These are phyloP conservation scores for Sarocladium strictum DNA, from an alignment of 2,329 filamentous ascomycete genomes.

Conservation along the genomic window DNA sequence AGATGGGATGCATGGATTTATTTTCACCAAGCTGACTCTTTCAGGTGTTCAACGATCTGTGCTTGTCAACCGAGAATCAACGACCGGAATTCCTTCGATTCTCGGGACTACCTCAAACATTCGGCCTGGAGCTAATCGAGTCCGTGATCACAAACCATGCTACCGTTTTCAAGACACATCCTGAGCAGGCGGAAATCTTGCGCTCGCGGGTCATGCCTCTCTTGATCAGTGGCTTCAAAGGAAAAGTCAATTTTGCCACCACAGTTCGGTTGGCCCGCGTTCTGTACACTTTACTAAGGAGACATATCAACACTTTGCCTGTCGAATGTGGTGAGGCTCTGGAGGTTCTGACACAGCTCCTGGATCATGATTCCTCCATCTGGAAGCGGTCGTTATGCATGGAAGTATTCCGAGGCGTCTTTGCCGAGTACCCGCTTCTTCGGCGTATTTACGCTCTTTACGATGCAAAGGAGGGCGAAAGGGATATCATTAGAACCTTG, in stretches of 20 bases:
- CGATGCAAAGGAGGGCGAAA: constrained; percentile 66
- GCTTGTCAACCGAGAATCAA: constrained; percentile 78
- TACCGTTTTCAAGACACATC: constrained; percentile 69
- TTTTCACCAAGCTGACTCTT: constrained; percentile 11
- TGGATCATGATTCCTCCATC: constrained; percentile 75
- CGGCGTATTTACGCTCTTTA: constrained; percentile 76
- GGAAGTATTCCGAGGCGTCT: constrained; percentile 83
- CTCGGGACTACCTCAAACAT: constrained; percentile 70
- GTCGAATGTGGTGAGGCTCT: constrained; percentile 79
- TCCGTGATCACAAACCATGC: constrained; percentile 82
- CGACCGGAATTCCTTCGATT: constrained; percentile 77
- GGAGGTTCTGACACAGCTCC: constrained; percentile 72
- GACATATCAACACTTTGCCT: constrained; percentile 69
- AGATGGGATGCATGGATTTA: constrained; percentile 12
- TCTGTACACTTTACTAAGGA: constrained; percentile 71
- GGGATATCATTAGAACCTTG: constrained; percentile 72
- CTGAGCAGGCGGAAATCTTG: constrained; percentile 75
- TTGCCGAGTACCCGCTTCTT: constrained; percentile 72
- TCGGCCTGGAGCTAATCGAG: constrained; percentile 87
- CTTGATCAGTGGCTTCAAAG: constrained; percentile 70
- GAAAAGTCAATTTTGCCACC: constrained; percentile 72
- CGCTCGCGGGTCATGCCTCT: constrained; percentile 76
- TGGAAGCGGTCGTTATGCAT: constrained; percentile 92
- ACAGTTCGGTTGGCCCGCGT: constrained; percentile 80
- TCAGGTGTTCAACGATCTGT: constrained; percentile 85